These are phyloP conservation scores for Colletotrichum theobromicola DNA, from an alignment of 2,329 filamentous ascomycete species.

Conservation along the genomic window DNA sequence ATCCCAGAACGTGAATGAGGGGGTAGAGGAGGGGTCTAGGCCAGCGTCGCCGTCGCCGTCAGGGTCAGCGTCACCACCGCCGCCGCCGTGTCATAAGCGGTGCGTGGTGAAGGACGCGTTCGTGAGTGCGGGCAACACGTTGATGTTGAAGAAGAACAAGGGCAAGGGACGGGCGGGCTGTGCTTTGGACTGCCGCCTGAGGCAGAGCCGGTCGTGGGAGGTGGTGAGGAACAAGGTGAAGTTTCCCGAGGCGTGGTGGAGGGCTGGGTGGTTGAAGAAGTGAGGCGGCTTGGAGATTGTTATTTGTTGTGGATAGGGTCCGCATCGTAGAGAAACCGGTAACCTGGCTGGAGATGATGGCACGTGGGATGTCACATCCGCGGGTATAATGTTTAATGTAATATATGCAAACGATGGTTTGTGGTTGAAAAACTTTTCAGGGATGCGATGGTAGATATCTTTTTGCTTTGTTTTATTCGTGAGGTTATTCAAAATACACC, in stretches of 20 bases:
- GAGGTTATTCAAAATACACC: conserved; percentile 70
- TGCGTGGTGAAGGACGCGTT: background rate
- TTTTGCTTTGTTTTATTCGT: background rate
- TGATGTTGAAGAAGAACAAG: background rate
- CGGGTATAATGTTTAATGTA: background rate
- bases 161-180: background rate
- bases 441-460: background rate
- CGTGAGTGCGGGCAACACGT: rapidly evolving
- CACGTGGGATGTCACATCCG: background rate
- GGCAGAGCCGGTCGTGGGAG: background rate
- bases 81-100: background rate
- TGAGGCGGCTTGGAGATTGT: background rate
- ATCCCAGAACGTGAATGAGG: no score
- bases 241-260: conserved; percentile 12
- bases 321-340: background rate
- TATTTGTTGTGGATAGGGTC: background rate
- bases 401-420: background rate
- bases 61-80: background rate
- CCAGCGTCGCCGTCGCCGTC: background rate
- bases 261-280: background rate
- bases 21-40: background rate
- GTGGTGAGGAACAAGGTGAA: background rate
- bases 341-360: background rate
- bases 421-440: background rate
- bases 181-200: background rate